These are phyloP conservation scores for Pseudonitzschia multistriata DNA, from an alignment of 108 stramenopile species.

Conservation along the genomic window DNA sequence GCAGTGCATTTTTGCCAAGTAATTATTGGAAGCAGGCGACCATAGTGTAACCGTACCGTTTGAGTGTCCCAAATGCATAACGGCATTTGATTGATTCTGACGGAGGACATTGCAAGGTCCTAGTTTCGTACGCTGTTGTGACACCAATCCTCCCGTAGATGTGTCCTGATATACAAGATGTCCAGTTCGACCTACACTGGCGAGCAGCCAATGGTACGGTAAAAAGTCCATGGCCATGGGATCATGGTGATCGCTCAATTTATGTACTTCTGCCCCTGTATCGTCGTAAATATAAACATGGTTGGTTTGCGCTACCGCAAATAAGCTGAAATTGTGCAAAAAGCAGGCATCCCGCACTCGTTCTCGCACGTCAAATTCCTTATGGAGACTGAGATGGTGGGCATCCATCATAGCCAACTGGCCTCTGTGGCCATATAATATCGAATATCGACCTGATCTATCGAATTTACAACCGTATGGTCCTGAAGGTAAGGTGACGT, in stretches of 20 bases:
- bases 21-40: slow-evolving; percentile 84
- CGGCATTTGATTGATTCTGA: slow-evolving; percentile 93
- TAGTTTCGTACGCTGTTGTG: slow-evolving; percentile 76
- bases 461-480: slow-evolving; percentile 80
- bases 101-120: slow-evolving; percentile 79
- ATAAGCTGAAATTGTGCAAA: slow-evolving; percentile 89
- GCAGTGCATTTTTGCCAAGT: slow-evolving; percentile 88
- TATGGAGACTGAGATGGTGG: slow-evolving; percentile 48
- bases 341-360: slow-evolving; percentile 86
- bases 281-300: slow-evolving; percentile 97
- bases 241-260: slow-evolving; percentile 78
- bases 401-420: slow-evolving; percentile 87
- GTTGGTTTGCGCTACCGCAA: slow-evolving; percentile 95
- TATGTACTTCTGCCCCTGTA: slow-evolving; percentile 92
- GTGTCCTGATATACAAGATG: slow-evolving; percentile 92
- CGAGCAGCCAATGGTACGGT: slow-evolving; percentile 97
- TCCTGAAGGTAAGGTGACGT: slow-evolving; percentile 52
- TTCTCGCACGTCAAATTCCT: slow-evolving; percentile 85
- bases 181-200: slow-evolving; percentile 83
- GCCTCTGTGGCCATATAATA: slow-evolving; percentile 60
- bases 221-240: slow-evolving; percentile 88
- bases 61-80: slow-evolving; percentile 90
- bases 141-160: slow-evolving; percentile 89
- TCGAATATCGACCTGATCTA: slow-evolving; percentile 67
- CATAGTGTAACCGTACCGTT: slow-evolving; percentile 98